Percentiles rank a stretch among this genome's conserved stretches.
Conservation (phyloP, 805 yeast genomes). For the Lipomyces spencermartinsiae region DNA sequence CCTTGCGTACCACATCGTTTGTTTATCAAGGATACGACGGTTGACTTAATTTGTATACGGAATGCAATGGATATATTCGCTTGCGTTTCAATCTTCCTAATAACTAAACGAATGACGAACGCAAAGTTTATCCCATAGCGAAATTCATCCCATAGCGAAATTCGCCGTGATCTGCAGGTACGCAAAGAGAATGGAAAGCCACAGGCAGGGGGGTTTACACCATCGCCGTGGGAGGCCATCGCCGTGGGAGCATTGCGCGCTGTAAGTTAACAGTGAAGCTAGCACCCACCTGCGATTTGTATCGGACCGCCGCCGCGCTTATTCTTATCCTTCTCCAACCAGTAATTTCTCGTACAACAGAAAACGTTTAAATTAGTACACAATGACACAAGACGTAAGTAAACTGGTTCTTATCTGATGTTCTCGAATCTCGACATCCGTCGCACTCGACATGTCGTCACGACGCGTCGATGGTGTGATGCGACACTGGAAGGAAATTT, state of each 20-base stretch:
- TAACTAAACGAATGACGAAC: too few species aligned
- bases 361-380: background rate
- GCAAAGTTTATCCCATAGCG: too few species aligned
- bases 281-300: too few species aligned
- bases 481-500: background rate
- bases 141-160: too few species aligned
- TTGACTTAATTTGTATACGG: background rate
- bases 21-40: background rate
- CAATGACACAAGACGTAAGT: conserved; percentile 20
- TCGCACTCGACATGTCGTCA: background rate
- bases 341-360: background rate
- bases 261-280: too few species aligned
- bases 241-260: too few species aligned
- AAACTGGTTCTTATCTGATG: background rate
- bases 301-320: background rate
- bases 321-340: background rate
- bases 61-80: background rate
- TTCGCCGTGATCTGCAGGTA: too few species aligned
- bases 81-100: too few species aligned
- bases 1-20: background rate
- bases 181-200: too few species aligned
- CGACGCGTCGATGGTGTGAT: background rate
- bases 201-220: too few species aligned
- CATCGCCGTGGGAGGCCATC: too few species aligned
- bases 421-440: background rate